These are phyloP conservation scores for Suillus lakei DNA, from an alignment of 768 basidiomycete species.

Conservation along the genomic window DNA sequence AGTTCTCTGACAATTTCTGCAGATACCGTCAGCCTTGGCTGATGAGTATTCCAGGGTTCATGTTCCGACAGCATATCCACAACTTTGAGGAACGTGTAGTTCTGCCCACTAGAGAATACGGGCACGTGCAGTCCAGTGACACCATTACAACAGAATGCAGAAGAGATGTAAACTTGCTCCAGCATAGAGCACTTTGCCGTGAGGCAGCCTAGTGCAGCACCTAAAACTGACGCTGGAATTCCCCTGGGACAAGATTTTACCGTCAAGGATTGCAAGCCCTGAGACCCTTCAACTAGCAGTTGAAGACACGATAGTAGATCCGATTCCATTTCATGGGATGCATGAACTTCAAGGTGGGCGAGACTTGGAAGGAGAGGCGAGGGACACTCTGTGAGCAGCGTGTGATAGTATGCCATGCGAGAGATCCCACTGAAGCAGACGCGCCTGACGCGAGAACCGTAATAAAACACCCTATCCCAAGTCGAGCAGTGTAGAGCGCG, in stretches of 20 bases:
- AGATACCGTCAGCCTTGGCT: background rate
- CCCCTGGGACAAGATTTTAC: background rate
- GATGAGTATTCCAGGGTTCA: background rate
- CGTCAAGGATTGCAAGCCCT: background rate
- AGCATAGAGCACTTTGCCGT: background rate
- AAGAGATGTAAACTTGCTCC: background rate
- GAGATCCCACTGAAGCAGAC: background rate
- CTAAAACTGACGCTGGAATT: background rate
- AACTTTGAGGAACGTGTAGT: background rate
- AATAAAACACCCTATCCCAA: background rate
- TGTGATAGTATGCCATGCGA: background rate
- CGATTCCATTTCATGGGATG: background rate
- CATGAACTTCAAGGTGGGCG: background rate
- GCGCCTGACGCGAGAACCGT: background rate
- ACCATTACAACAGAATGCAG: background rate
- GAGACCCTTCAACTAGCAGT: background rate
- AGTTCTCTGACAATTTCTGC: conserved; percentile 1
- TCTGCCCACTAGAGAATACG: background rate
- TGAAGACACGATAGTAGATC: background rate
- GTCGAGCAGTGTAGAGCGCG: background rate
- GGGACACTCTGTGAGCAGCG: background rate
- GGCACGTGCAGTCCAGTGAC: background rate
- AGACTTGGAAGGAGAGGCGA: background rate
- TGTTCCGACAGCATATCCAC: background rate
- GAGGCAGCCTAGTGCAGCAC: background rate